A percentile compares a stretch with the other conserved stretches of the same genome.
Conservation (phyloP, 768 basidiomycete genomes). For the Obba rivulosa region DNA sequence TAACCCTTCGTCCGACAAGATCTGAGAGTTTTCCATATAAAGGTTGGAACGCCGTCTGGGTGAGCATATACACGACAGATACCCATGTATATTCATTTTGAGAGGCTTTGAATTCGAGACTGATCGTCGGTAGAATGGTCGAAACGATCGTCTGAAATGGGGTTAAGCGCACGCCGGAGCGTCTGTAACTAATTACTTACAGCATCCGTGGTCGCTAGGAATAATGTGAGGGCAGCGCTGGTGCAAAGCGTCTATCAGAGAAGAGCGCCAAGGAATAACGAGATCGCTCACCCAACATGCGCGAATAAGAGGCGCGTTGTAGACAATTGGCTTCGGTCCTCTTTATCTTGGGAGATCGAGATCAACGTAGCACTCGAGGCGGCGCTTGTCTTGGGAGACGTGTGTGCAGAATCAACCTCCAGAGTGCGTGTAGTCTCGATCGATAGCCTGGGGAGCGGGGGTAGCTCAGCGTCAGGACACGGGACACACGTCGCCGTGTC, state of each 20-base stretch:
- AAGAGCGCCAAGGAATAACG: slow-evolving; percentile 1
- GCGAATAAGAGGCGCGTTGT: slow-evolving; percentile 53
- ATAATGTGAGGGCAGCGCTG: slow-evolving; percentile 75
- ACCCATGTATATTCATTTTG: slow-evolving; percentile 82
- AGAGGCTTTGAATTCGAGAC: slow-evolving; percentile 60
- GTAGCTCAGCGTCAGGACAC: too few relatives aligned
- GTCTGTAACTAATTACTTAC: slow-evolving; percentile 36
- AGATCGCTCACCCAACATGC: slow-evolving; percentile 57
- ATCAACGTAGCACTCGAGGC: slow-evolving; percentile 19
- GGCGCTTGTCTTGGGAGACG: slow-evolving; percentile 10
- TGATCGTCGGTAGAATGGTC: slow-evolving; percentile 78
- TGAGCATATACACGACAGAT: slow-evolving; percentile 78
- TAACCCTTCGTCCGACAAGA: slow-evolving; percentile 73
- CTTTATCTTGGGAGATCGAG: slow-evolving; percentile 9
- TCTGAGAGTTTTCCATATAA: slow-evolving; percentile 79
- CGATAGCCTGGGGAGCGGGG: too few relatives aligned
- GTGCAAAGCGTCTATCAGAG: slow-evolving; percentile 2
- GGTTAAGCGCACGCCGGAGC: background rate
- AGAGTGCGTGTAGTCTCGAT: background rate
- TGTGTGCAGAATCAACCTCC: slow-evolving; percentile 6
- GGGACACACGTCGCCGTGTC: too few relatives aligned
- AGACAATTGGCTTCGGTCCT: slow-evolving; percentile 32
- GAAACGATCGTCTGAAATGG: slow-evolving; percentile 61
- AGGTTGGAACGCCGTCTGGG: slow-evolving; percentile 82
- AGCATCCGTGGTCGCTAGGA: slow-evolving; percentile 83